Evolutionary conservation across 148 eudicot genomes (phyloP), one percentile per base, ranked within the genome.

Genomic region (Persicaria tinctoria): DNA sequence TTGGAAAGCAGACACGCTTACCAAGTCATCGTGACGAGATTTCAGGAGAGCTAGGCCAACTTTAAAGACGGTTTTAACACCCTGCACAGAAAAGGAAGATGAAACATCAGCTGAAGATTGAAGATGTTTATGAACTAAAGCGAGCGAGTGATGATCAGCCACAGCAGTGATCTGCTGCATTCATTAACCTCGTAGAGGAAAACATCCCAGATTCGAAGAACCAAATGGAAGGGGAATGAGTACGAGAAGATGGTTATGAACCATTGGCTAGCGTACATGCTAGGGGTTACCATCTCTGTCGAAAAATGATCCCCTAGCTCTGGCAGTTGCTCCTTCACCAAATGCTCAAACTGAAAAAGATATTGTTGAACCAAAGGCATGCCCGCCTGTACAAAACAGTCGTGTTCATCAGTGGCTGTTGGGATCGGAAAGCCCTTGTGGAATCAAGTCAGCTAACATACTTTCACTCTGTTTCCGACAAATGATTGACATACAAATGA

Each of bases 231-330:
- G 9, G 99, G 99, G 79, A 96, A 92, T 45, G 99, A 90, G 80
- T 92, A 96, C 2, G 97, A 86, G 80, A 92, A 96, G 66, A 96
- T 97, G 3, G 99, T 96, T 55, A 96, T 92, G 85, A 96, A 96
- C 99, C 99, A 96, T 81, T 96, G 99, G 83, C 99, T 96, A 50
- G 91, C 99, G 73, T 96, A 96, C 99, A 96, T 96, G 87, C 97
- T 96, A 73, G 99, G 99, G 78, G 92, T 96, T 80, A 96, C 89
- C 89, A 83, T 82, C 86, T 96, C 99, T 78, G 86, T 85, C 72
- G 88, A 80, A 78, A 96, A 95, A 87, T 96, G 99, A 72, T 92
- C 97, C 63, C 99, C 99, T 9, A 96, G 90, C 86, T 90, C 89
- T 9, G 97, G 99, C 76, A 92, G 55, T 32, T 80, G 79, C 79